Base-by-base conservation (phyloP, 768 basidiomycete species). In the Leccinellum rugosiceps region DNA sequence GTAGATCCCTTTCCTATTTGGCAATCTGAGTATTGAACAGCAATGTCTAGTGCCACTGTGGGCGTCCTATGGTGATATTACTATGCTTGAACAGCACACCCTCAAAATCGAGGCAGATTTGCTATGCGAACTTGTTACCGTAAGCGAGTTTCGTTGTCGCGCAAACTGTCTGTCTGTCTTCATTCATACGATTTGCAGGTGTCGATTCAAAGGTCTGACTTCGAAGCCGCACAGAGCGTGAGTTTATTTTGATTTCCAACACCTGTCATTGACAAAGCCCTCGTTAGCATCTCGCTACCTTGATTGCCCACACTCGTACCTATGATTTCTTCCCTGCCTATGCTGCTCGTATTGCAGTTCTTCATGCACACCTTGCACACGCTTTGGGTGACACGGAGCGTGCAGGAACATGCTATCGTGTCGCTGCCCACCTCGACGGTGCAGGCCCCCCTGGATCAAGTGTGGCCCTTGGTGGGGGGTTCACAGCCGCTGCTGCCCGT, bases 331-430 rank as follows among this genome's bases (percentile, higher is more conserved):
- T 87, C 63, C 57, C 67, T 30, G 50, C 68, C 0, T 90, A 85
- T 63, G 75, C 83, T 2, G 78, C 85, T 1, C 82, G 86, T 4
- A 83, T 90, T 11, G 78, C 86, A 6, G 75, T 92, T 7, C 80
- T 86, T 56, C 80, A 88, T 52, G 90, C 84, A 0, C 88, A 92
- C 58, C 80, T 92, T 28, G 85, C 87, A 5, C 90, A 92, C 66
- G 82, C 87, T 2, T 71, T 82, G 4, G 82, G 83, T 1, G 75
- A 81, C 8, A 67, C 74, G 0, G 74, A 76, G 11, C 77, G 82
- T 2, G 90, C 90, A 17, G 63, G 77, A 49, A 74, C 77, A 35
- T 87, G 85, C 55, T 92, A 91, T 68, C 76, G 75, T 43, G 79
- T 86, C 5, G 86, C 88, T 4, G 82, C 81, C 5, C 70, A 75